phyloP scores from a whole-genome alignment of 2,329 filamentous ascomycete genomes.

The Fusarium brachygibbosum region DNA sequence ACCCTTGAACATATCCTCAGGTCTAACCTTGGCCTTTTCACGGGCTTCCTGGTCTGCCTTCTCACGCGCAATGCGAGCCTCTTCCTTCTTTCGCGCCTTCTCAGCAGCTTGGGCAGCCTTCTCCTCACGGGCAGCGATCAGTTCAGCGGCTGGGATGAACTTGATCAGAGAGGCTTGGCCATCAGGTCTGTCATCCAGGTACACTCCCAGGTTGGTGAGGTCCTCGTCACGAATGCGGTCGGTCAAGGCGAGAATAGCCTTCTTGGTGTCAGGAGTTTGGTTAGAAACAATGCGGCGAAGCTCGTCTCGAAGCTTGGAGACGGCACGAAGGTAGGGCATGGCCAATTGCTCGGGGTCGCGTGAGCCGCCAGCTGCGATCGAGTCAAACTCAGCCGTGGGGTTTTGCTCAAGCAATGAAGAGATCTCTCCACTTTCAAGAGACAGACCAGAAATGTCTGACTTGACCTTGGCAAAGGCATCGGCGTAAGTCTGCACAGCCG shows the following conservation, averaged over 20 bases:
- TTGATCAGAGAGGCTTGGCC: slow-evolving; percentile 79
- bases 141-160: slow-evolving; percentile 69
- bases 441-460: slow-evolving; percentile 61
- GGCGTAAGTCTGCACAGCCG: slow-evolving; percentile 63
- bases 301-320: slow-evolving; percentile 71
- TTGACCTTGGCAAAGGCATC: slow-evolving; percentile 61
- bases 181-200: slow-evolving; percentile 84
- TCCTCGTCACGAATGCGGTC: slow-evolving; percentile 85
- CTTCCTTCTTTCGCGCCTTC: slow-evolving; percentile 68
- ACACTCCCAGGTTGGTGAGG: slow-evolving; percentile 85
- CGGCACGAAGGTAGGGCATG: slow-evolving; percentile 67
- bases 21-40: slow-evolving; percentile 69
- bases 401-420: slow-evolving; percentile 59
- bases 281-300: slow-evolving; percentile 68
- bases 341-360: slow-evolving; percentile 67
- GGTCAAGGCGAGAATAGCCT: slow-evolving; percentile 80
- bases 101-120: slow-evolving; percentile 73
- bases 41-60: slow-evolving; percentile 66
- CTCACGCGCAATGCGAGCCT: slow-evolving; percentile 64
- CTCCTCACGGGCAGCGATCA: slow-evolving; percentile 71
- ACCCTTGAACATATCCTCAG: slow-evolving; percentile 68
- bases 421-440: slow-evolving; percentile 63
- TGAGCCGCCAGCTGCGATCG: slow-evolving; percentile 60
- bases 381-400: slow-evolving; percentile 62
- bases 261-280: slow-evolving; percentile 67